These are phyloP conservation scores for Quercus suber DNA, from an alignment of 306 rosid genomes.

Conservation along the genomic window DNA sequence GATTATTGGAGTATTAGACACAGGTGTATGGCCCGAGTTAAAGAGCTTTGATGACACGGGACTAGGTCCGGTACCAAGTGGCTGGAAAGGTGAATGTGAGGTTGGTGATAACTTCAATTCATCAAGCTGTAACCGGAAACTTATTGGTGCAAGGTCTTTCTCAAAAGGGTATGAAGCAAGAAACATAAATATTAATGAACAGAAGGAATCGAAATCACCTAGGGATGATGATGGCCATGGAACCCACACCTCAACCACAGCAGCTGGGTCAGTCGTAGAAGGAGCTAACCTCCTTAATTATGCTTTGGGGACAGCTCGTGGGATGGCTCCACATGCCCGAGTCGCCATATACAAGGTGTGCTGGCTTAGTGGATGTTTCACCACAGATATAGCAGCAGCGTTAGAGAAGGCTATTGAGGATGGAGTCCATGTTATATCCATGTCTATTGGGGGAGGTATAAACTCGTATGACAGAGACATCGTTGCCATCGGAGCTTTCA, in stretches of 20 bases:
- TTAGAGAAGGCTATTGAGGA: slow-evolving; percentile 81
- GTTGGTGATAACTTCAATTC: slow-evolving; percentile 56
- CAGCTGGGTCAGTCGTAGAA: slow-evolving; percentile 64
- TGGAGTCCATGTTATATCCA: slow-evolving; percentile 68
- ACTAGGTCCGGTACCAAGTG: slow-evolving; percentile 51
- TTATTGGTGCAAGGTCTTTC: slow-evolving; percentile 83
- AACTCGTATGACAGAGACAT: slow-evolving; percentile 50
- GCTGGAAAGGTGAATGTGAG: slow-evolving; percentile 88
- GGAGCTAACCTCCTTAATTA: slow-evolving; percentile 76
- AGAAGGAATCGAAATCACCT: slow-evolving; percentile 69
- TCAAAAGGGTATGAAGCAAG: slow-evolving; percentile 61
- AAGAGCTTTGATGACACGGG: slow-evolving; percentile 66
- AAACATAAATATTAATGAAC: slow-evolving; percentile 47
- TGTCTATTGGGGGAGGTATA: slow-evolving; percentile 72
- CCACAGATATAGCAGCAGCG: slow-evolving; percentile 70
- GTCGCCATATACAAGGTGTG: slow-evolving; percentile 82
- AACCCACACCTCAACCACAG: slow-evolving; percentile 87
- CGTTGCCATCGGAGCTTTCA: slow-evolving; percentile 71
- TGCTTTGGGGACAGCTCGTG: slow-evolving; percentile 83
- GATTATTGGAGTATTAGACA: slow-evolving; percentile 72
- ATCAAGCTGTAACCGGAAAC: slow-evolving; percentile 70
- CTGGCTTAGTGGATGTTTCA: slow-evolving; percentile 68
- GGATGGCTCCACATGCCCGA: slow-evolving; percentile 82
- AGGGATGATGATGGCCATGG: slow-evolving; percentile 92
- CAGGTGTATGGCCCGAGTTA: slow-evolving; percentile 89